Evolutionary conservation across 1,284 basidiomycete species (phyloP).

Genomic region (Ceratobasidium sp.): DNA sequence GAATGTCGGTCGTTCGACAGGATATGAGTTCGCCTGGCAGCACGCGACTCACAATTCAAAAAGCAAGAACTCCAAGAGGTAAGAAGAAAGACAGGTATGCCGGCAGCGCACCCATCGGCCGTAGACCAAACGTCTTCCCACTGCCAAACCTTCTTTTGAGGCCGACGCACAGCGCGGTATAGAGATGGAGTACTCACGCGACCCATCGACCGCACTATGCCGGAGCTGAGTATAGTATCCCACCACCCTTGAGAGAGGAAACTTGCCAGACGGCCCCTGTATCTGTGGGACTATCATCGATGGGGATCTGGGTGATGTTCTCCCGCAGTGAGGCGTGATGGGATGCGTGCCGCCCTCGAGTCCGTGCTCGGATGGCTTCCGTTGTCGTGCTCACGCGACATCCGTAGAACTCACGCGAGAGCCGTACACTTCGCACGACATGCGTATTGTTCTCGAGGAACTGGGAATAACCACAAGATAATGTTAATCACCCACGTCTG

Average conservation of each 20-base stretch:
- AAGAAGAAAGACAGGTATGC: neutral
- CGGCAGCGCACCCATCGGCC: conserved; percentile 22
- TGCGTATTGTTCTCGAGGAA: too few relatives aligned
- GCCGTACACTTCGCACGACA: too few relatives aligned
- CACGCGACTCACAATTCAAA: too few relatives aligned
- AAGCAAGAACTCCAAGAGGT: too few relatives aligned
- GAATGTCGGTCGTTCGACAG: conserved; percentile 22
- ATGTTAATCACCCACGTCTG: neutral
- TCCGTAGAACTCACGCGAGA: too few relatives aligned
- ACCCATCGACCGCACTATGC: conserved; percentile 27
- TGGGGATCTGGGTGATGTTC: conserved; percentile 28
- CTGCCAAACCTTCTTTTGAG: conserved; percentile 7
- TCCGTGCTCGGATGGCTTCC: conserved; percentile 3
- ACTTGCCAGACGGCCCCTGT: conserved; percentile 10
- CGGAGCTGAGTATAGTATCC: conserved; percentile 27
- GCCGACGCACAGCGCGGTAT: conserved; percentile 15
- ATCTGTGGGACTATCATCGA: conserved; percentile 17
- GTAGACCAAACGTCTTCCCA: neutral
- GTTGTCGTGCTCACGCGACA: neutral
- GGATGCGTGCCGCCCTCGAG: neutral
- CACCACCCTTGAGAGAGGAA: conserved; percentile 5
- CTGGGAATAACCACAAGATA: too few relatives aligned
- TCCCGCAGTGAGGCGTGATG: conserved; percentile 12
- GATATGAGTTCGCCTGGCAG: conserved; percentile 37
- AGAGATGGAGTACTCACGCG: conserved; percentile 2